Base-by-base conservation (phyloP, 75 land plant species). In the Adiantum capillusveneris region DNA sequence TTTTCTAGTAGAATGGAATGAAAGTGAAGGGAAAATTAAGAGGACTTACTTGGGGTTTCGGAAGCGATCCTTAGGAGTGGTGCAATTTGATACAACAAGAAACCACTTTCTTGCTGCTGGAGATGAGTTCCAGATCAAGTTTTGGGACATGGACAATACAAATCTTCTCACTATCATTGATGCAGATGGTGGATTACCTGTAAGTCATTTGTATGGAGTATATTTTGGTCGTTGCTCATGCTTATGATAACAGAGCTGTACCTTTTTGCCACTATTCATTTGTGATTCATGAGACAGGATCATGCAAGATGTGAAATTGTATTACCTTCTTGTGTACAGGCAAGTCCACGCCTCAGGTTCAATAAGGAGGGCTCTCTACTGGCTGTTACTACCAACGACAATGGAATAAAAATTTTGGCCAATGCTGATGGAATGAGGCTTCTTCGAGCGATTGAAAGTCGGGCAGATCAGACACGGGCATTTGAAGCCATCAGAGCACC, bases 11-110 rank as follows among this genome's bases (percentile, higher is more conserved):
- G 94, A 88, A 59, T 88, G 94, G 94, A 85, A 88, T 73, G 94
- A 88, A 70, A 88, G 86, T 80, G 94, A 88, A 68, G 94, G 94
- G 58, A 74, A 83, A 58, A 81, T 88, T 9, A 88, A 82, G 56
- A 74, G 90, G 31, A 70, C 86, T 17, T 88, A 85, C 60, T 63
- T 68, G 50, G 94, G 94, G 31, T 81, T 88, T 58, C 66, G 81
- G 6, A 88, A 88, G 56, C 77, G 79, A 14, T 77, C 85, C 50
- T 43, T 76, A 25, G 84, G 81, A n/a, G 75, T 82, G 72, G 94
- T 88, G 25, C 94, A 88, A 59, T 88, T 88, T 73, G 94, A 88
- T 66, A 88, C 94, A 13, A 80, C 94, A 1, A 75, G 74, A 34
- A 85, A 82, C 44, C 65, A 83, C 29, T 82, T 82, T 55, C 70